Conservation (phyloP, 805 yeast genomes). For the Candida tibetensis region DNA sequence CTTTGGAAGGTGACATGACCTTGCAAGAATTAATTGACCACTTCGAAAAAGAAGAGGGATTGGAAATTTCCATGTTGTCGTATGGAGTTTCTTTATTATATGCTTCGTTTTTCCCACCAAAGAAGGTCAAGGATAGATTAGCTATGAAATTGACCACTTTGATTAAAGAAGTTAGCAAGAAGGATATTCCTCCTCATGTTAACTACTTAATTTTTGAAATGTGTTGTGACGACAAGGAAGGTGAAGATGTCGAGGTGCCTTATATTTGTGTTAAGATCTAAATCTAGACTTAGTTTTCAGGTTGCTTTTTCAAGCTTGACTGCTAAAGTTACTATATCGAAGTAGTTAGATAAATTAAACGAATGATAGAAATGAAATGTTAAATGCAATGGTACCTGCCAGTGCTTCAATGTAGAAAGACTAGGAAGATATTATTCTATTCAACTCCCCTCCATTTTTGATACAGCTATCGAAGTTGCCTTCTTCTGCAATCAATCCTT, state of each 20-base stretch:
- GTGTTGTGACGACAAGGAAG: conserved; percentile 87
- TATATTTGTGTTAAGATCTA: conserved; percentile 59
- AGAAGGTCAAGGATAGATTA: conserved; percentile 78
- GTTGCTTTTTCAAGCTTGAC: no score
- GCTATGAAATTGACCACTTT: conserved; percentile 66
- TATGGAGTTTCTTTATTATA: conserved; percentile 85
- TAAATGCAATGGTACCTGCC: not conserved
- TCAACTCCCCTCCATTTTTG: conserved; percentile 23
- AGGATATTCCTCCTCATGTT: conserved; percentile 69
- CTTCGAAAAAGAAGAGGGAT: conserved; percentile 78
- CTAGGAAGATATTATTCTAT: conserved; percentile 7
- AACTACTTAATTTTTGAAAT: conserved; percentile 82
- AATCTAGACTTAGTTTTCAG: not conserved
- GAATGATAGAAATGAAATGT: no score
- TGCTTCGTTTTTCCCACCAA: conserved; percentile 92
- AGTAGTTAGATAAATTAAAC: not conserved
- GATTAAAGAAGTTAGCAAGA: conserved; percentile 82
- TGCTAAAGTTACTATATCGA: no score
- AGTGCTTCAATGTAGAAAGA: no score
- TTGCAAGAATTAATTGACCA: conserved; percentile 68
- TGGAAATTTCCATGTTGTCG: conserved; percentile 87
- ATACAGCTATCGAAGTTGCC: conserved; percentile 38
- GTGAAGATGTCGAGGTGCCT: conserved; percentile 96
- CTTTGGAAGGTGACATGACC: conserved; percentile 71
- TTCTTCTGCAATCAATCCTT: conserved; percentile 48